These are phyloP conservation scores for Sonneratia alba DNA, from an alignment of 345 rosid genomes.

Conservation along the genomic window DNA sequence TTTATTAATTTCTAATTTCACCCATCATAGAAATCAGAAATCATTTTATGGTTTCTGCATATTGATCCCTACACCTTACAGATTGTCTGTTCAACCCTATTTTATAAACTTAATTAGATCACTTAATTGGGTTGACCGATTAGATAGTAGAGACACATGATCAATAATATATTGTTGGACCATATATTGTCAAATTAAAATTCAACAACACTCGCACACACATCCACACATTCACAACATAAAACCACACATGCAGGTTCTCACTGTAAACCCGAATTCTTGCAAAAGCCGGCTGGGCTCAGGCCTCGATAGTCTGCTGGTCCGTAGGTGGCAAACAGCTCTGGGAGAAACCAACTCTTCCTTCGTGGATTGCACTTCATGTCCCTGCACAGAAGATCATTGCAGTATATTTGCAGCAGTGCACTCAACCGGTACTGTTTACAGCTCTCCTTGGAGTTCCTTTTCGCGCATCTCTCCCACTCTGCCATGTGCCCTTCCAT, in stretches of 20 bases:
- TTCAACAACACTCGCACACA: background rate
- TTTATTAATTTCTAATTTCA: no score
- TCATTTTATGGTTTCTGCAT: no score
- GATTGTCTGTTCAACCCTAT: no score
- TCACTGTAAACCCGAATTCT: background rate
- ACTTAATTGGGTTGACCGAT: no score
- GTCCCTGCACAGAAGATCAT: conserved; percentile 26
- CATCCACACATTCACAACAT: background rate
- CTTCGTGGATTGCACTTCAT: conserved; percentile 27
- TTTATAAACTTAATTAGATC: no score
- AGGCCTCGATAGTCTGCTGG: conserved; percentile 13
- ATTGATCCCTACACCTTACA: no score
- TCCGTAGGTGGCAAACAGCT: conserved; percentile 18
- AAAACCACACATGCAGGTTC: background rate
- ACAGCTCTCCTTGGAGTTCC: conserved; percentile 10
- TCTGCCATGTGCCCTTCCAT: conserved; percentile 21
- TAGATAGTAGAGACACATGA: no score
- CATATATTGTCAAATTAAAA: no score
- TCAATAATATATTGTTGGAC: no score
- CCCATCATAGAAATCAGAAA: no score
- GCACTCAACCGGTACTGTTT: conserved; percentile 16
- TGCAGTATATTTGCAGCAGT: conserved; percentile 22
- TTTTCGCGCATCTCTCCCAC: conserved; percentile 18
- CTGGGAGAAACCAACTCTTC: conserved; percentile 20
- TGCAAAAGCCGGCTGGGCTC: background rate